Percentiles rank a stretch among this genome's conserved stretches.
Conservation (phyloP, 2,329 filamentous ascomycete genomes). For the Penicillium verrucosum region DNA sequence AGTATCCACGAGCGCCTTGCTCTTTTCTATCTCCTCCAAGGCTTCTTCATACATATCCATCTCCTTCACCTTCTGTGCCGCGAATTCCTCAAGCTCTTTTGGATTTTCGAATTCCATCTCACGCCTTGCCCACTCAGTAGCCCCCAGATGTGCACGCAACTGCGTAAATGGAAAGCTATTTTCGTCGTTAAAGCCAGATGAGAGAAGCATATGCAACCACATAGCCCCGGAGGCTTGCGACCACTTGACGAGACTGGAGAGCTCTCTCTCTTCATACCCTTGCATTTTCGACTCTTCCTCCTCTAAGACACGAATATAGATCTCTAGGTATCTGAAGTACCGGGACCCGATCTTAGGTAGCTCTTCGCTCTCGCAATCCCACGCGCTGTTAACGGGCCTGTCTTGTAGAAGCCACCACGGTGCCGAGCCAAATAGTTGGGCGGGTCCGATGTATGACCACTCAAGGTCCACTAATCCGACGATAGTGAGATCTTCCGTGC, state of each 20-base stretch:
- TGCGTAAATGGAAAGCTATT: constrained; percentile 32
- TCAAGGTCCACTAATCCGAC: constrained; percentile 38
- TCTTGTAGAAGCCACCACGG: constrained; percentile 40
- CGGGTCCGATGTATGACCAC: constrained; percentile 39
- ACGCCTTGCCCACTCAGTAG: constrained; percentile 20
- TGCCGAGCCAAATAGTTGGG: constrained; percentile 36
- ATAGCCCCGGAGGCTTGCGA: constrained; percentile 35
- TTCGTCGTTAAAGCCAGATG: constrained; percentile 32
- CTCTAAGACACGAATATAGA: constrained; percentile 28
- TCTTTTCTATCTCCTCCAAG: constrained; percentile 31
- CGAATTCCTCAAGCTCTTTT: constrained; percentile 24
- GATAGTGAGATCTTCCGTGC: constrained; percentile 34
- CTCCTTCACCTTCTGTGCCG: constrained; percentile 26
- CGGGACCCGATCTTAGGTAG: neutral
- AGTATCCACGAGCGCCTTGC: constrained; percentile 28
- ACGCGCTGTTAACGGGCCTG: constrained; percentile 24
- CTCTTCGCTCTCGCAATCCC: neutral
- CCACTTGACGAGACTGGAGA: constrained; percentile 35
- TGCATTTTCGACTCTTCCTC: constrained; percentile 32
- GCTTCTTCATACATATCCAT: constrained; percentile 31
- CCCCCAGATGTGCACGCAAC: constrained; percentile 21
- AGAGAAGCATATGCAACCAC: constrained; percentile 38
- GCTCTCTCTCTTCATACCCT: constrained; percentile 23
- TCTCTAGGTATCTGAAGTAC: constrained; percentile 25
- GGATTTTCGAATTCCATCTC: constrained; percentile 20